Percentiles rank a stretch among this genome's conserved stretches.
These are phyloP conservation scores for Scutellaria galericulata DNA, from an alignment of 257 asterid species.

Conservation along the genomic window DNA sequence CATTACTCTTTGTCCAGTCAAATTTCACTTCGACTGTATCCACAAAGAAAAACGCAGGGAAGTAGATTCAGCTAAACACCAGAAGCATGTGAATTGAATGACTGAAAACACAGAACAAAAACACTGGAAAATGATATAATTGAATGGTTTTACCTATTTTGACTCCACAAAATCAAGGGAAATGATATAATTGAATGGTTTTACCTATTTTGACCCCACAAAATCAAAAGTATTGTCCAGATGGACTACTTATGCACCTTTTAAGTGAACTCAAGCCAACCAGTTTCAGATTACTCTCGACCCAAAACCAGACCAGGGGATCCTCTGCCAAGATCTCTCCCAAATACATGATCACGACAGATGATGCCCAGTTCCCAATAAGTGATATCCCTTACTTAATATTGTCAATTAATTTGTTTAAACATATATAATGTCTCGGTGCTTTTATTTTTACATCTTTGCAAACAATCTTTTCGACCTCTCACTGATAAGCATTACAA, in stretches of 20 bases:
- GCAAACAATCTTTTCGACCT: neutral
- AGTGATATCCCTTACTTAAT: neutral
- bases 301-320: neutral
- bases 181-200: neutral
- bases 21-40: neutral
- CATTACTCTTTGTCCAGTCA: neutral
- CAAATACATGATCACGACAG: neutral
- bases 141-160: neutral
- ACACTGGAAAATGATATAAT: neutral
- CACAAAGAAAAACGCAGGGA: neutral
- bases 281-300: neutral
- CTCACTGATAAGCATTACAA: neutral
- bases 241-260: neutral
- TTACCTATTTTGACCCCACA: neutral
- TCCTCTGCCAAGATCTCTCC: conserved; percentile 4
- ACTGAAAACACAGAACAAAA: neutral
- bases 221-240: neutral
- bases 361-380: neutral
- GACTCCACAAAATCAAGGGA: neutral
- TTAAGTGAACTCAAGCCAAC: neutral
- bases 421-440: neutral
- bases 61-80: neutral
- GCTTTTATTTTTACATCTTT: neutral
- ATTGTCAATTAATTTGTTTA: neutral
- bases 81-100: neutral